Percentiles rank a stretch among this genome's conserved stretches.
Evolutionary conservation across 1,139 yeast genomes (phyloP).

Genomic region (Blastobotrys illinoisensis): DNA sequence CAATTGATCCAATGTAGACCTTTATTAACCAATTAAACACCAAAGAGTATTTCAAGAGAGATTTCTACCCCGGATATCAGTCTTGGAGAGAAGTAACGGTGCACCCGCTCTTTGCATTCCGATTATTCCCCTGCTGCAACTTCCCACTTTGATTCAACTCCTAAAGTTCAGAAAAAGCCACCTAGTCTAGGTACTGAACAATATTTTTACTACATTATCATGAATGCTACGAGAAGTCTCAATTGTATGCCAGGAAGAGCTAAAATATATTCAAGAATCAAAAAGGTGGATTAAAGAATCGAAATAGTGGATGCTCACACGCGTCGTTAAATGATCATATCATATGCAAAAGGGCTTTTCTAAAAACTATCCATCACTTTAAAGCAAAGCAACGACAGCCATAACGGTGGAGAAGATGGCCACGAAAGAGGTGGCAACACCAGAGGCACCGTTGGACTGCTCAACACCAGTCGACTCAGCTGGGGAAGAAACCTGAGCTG

Average conservation of each 20-base stretch:
- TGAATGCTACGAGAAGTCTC: background rate
- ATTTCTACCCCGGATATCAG: too few species aligned
- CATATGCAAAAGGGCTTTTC: background rate
- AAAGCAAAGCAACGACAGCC: conserved; percentile 4
- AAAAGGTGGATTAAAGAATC: conserved; percentile 2
- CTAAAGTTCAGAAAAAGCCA: too few species aligned
- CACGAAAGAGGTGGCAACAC: conserved; percentile 8
- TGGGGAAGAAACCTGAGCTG: conserved; percentile 9
- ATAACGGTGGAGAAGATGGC: conserved; percentile 11
- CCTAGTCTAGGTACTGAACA: too few species aligned
- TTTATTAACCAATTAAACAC: too few species aligned
- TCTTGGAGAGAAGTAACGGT: too few species aligned
- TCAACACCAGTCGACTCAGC: conserved; percentile 8
- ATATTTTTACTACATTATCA: too few species aligned
- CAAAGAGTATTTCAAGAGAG: too few species aligned
- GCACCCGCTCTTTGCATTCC: too few species aligned
- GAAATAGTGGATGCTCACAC: background rate
- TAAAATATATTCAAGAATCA: conserved; percentile 9
- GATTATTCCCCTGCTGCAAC: too few species aligned
- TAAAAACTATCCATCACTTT: conserved; percentile 5
- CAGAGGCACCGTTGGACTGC: conserved; percentile 12
- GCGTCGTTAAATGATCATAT: background rate
- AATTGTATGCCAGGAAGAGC: background rate
- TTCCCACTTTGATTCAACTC: too few species aligned
- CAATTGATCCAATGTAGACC: too few species aligned